Conservation (phyloP, 352 stramenopile species). For the Phytophthora brassicae region DNA sequence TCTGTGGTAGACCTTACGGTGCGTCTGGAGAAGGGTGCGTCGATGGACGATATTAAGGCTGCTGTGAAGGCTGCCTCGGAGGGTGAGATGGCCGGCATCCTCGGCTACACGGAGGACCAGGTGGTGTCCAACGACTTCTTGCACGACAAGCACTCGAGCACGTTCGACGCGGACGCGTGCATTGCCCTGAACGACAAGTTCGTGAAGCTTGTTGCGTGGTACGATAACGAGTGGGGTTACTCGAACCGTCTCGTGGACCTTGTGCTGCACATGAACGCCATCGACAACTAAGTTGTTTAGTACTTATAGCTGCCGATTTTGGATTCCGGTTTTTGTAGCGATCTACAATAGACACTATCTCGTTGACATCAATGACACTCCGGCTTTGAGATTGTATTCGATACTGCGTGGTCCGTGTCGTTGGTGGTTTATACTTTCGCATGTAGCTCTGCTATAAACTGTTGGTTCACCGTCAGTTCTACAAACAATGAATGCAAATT, state of each 20-base stretch:
- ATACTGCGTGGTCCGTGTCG: too few species aligned
- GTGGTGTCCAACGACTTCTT: conserved; percentile 98
- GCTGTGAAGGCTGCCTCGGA: conserved; percentile 94
- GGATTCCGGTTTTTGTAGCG: too few species aligned
- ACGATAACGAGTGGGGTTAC: conserved; percentile 99
- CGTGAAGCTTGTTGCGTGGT: conserved; percentile 99
- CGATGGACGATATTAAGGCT: conserved; percentile 98
- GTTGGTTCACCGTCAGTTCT: too few species aligned
- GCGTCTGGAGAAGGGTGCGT: conserved; percentile 84
- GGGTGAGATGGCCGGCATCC: conserved; percentile 93
- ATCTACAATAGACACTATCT: too few species aligned
- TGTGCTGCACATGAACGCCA: conserved; percentile 93
- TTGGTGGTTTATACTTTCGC: too few species aligned
- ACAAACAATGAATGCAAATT: too few species aligned
- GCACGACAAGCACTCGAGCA: conserved; percentile 78
- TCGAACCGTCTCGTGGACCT: conserved; percentile 96
- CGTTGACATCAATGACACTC: too few species aligned
- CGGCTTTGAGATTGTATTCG: too few species aligned
- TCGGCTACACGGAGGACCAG: conserved; percentile 97
- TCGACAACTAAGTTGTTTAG: conserved; percentile 43
- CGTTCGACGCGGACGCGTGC: conserved; percentile 33
- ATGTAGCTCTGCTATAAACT: too few species aligned
- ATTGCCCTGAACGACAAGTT: conserved; percentile 95
- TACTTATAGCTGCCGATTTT: too few species aligned
- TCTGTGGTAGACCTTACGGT: conserved; percentile 90